phyloP scores from a whole-genome alignment of 495 filamentous ascomycete species.

The Penicillium fimorum region DNA sequence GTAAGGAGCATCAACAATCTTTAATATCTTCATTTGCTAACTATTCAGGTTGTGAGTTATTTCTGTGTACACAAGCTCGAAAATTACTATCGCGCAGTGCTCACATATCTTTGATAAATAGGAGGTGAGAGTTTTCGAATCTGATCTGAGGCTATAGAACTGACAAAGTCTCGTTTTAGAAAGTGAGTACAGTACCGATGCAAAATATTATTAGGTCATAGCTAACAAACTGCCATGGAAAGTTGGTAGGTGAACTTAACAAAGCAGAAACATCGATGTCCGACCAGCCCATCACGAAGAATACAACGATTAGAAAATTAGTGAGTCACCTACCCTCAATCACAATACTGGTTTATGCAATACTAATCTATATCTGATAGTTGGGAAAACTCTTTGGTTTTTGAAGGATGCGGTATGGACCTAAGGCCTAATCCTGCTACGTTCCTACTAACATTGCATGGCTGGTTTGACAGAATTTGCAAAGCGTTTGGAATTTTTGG shows the following conservation, averaged over 20 bases:
- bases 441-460: not conserved
- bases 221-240: not conserved
- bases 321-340: too few species aligned
- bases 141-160: not conserved
- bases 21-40: not conserved
- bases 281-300: too few species aligned
- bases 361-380: not conserved
- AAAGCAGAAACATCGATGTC: not conserved
- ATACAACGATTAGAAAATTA: not conserved
- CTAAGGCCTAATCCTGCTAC: not conserved
- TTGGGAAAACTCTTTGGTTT: not conserved
- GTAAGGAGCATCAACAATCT: not conserved
- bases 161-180: not conserved
- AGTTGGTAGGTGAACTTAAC: not conserved
- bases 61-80: not conserved
- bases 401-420: conserved; percentile 1
- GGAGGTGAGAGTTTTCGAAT: not conserved
- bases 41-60: not conserved
- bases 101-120: not conserved
- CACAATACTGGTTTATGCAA: not conserved
- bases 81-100: not conserved
- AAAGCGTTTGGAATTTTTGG: not conserved
- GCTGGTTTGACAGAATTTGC: not conserved
- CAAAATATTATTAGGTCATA: not conserved
- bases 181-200: not conserved